These are phyloP conservation scores for Kodamaea sp. DNA, from an alignment of 1,139 yeast genomes.

Conservation along the genomic window DNA sequence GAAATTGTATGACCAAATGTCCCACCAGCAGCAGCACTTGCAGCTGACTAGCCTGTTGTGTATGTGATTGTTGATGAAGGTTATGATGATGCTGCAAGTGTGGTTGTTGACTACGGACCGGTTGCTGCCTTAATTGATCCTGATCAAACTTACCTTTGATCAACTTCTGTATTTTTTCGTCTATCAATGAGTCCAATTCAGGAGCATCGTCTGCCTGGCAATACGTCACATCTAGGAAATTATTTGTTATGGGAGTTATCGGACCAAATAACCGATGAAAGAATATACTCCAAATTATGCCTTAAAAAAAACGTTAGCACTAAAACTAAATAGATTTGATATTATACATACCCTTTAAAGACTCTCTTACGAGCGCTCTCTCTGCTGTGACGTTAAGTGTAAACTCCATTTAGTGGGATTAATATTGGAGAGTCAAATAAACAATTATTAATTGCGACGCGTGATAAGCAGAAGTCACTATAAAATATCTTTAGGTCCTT, in stretches of 20 bases:
- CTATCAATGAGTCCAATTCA: constrained; percentile 44
- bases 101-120: too few species aligned
- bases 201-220: constrained; percentile 42
- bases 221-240: constrained; percentile 44
- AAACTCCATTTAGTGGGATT: constrained; percentile 30
- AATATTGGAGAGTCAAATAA: too few species aligned
- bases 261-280: constrained; percentile 72
- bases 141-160: constrained; percentile 28
- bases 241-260: constrained; percentile 49
- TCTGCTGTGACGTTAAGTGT: constrained; percentile 38
- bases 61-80: constrained; percentile 2
- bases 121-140: constrained; percentile 3
- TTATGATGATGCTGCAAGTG: background rate
- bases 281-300: constrained; percentile 63
- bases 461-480: too few species aligned
- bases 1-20: constrained; percentile 27
- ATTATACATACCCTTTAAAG: constrained; percentile 41
- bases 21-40: constrained; percentile 12
- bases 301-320: constrained; percentile 30
- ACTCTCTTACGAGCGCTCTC: constrained; percentile 42
- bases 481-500: too few species aligned
- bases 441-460: too few species aligned
- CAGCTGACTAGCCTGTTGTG: background rate
- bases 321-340: background rate
- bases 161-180: constrained; percentile 36